Percentiles rank a stretch among this genome's conserved stretches.
These are phyloP conservation scores for Krasilnikovozyma curviuscula DNA, from an alignment of 768 basidiomycete genomes.

Conservation along the genomic window DNA sequence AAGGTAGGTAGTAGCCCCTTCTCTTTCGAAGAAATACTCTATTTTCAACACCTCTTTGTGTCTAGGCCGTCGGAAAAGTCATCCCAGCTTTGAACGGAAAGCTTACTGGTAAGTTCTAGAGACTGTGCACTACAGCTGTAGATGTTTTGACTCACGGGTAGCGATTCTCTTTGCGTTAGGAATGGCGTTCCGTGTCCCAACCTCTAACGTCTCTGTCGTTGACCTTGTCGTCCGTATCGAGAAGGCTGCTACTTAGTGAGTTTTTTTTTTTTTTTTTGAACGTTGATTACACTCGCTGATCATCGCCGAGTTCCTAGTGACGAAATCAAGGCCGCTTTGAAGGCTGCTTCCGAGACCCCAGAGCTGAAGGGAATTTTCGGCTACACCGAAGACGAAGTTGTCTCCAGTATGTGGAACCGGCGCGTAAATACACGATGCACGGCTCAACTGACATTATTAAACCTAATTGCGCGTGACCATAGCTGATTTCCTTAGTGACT, in stretches of 20 bases:
- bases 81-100: conserved; percentile 92
- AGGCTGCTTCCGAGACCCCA: conserved; percentile 50
- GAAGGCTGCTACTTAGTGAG: conserved; percentile 51
- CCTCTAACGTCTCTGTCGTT: conserved; percentile 89
- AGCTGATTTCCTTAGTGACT: conserved; percentile 12
- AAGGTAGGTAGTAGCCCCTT: conserved; percentile 36
- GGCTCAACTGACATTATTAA: neutral
- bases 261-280: neutral
- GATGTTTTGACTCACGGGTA: neutral
- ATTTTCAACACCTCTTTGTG: conserved; percentile 16
- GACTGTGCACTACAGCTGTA: neutral
- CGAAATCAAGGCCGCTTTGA: conserved; percentile 68
- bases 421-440: conserved; percentile 20
- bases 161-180: conserved; percentile 31
- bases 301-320: conserved; percentile 28
- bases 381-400: conserved; percentile 85
- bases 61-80: conserved; percentile 79
- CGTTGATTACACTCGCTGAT: neutral
- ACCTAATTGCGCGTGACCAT: neutral
- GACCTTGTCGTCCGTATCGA: conserved; percentile 86
- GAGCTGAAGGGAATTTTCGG: conserved; percentile 50
- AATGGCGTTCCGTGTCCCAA: conserved; percentile 93
- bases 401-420: conserved; percentile 85
- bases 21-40: neutral
- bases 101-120: conserved; percentile 45